phyloP scores from a whole-genome alignment of 2,329 filamentous ascomycete species.

The Chaetomium sp. region DNA sequence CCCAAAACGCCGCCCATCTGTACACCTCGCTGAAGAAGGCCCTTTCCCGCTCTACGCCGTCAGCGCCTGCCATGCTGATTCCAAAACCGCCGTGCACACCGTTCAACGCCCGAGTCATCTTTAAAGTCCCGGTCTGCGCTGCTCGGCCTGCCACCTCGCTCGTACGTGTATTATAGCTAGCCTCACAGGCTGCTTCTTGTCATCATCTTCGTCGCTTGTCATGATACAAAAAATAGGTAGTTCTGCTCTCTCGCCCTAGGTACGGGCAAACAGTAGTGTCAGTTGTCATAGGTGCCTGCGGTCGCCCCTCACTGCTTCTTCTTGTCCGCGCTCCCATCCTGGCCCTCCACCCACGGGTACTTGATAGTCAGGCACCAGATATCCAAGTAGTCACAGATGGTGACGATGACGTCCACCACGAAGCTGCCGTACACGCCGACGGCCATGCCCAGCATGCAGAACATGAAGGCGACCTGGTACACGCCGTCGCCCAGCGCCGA shows the following conservation, averaged over 20 bases:
- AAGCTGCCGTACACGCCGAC: slow-evolving; percentile 97
- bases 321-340: slow-evolving; percentile 47
- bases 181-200: background rate
- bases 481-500: slow-evolving; percentile 71
- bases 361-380: slow-evolving; percentile 99
- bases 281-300: background rate
- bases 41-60: slow-evolving; percentile 14
- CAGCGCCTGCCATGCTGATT: background rate
- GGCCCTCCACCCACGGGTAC: slow-evolving; percentile 62
- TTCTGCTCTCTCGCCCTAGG: background rate
- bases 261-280: background rate
- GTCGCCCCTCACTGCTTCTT: slow-evolving; percentile 40
- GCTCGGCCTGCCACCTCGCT: background rate
- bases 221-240: background rate
- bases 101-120: too few relatives aligned
- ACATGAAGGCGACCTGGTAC: slow-evolving; percentile 84
- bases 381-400: slow-evolving; percentile 96
- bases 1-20: background rate
- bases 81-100: background rate
- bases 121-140: too few relatives aligned
- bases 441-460: slow-evolving; percentile 80
- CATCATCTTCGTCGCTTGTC: background rate
- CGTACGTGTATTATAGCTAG: background rate
- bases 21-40: background rate
- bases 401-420: slow-evolving; percentile 94